Percentiles rank a stretch among this genome's conserved stretches.
phyloP scores from a whole-genome alignment of 169 alveolate species.

The Theileria annulata region DNA sequence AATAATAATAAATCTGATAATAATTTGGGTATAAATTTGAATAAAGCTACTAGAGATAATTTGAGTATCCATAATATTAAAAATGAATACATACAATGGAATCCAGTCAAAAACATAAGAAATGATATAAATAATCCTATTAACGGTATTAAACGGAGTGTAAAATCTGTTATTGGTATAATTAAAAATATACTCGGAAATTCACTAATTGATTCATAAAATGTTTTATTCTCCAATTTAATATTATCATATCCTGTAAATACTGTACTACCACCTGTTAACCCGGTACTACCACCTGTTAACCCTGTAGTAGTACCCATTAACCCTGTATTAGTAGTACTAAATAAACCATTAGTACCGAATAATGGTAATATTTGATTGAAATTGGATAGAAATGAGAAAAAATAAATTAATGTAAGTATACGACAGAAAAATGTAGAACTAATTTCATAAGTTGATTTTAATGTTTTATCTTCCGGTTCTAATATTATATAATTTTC shows the following conservation, averaged over 20 bases:
- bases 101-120: conserved; percentile 38
- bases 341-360: conserved; percentile 37
- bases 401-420: conserved; percentile 28
- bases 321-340: no score
- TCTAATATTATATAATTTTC: conserved; percentile 7
- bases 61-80: conserved; percentile 34
- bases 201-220: not conserved
- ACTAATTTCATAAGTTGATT: conserved; percentile 21
- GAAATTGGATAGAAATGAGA: conserved; percentile 45
- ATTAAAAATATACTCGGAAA: conserved; percentile 20
- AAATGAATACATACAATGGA: conserved; percentile 27
- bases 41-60: conserved; percentile 31
- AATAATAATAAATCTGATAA: conserved; percentile 52
- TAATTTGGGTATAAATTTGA: conserved; percentile 26
- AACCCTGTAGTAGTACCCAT: no score
- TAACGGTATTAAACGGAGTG: conserved; percentile 27
- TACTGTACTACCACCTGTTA: conserved; percentile 41
- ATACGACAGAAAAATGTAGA: conserved; percentile 31
- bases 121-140: conserved; percentile 35
- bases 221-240: not conserved
- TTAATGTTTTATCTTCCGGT: not conserved
- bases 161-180: conserved; percentile 38
- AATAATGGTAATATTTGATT: conserved; percentile 48
- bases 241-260: not conserved
- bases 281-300: conserved; percentile 23